A percentile compares a stretch with the other conserved stretches of the same genome.
Evolutionary conservation across 1,284 basidiomycete species (phyloP).

Genomic region (Ceratobasidium sp.): DNA sequence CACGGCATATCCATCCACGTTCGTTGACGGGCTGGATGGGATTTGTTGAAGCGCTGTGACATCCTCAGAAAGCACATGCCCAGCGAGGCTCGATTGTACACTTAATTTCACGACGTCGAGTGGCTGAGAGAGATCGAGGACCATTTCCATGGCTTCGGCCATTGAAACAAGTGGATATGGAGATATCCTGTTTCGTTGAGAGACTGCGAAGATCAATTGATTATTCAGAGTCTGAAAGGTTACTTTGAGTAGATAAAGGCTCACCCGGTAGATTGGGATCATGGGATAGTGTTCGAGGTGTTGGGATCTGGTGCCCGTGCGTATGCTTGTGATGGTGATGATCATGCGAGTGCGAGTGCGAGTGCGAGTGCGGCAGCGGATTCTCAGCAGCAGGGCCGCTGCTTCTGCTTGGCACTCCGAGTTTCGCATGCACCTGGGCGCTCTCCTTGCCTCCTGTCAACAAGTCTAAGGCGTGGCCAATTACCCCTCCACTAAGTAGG

Average conservation of each 20-base stretch:
- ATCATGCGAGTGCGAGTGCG: conserved; percentile 59
- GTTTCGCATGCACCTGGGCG: conserved; percentile 64
- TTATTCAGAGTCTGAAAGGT: not conserved
- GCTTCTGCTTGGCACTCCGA: conserved; percentile 53
- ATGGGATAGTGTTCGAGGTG: conserved; percentile 68
- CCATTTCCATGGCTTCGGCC: conserved; percentile 71
- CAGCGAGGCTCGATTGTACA: conserved; percentile 71
- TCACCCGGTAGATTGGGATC: conserved; percentile 76
- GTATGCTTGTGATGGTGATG: conserved; percentile 57
- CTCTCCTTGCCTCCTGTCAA: conserved; percentile 77
- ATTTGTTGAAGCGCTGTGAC: conserved; percentile 74
- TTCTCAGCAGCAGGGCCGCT: conserved; percentile 36
- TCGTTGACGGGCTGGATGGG: conserved; percentile 77
- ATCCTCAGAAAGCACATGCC: conserved; percentile 81
- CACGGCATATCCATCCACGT: conserved; percentile 90
- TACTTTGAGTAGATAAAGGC: conserved; percentile 50
- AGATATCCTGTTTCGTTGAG: conserved; percentile 77
- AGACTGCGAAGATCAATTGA: conserved; percentile 52
- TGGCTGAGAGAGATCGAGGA: conserved; percentile 67
- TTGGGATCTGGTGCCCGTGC: conserved; percentile 50
- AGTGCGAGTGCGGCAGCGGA: conserved; percentile 45
- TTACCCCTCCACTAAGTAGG: conserved; percentile 69
- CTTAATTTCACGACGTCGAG: conserved; percentile 61
- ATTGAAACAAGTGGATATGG: conserved; percentile 82
- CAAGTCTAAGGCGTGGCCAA: conserved; percentile 81